These are phyloP conservation scores for Chlamydomonas asymmetrica DNA, from an alignment of 139 green algal genomes.

Conservation along the genomic window DNA sequence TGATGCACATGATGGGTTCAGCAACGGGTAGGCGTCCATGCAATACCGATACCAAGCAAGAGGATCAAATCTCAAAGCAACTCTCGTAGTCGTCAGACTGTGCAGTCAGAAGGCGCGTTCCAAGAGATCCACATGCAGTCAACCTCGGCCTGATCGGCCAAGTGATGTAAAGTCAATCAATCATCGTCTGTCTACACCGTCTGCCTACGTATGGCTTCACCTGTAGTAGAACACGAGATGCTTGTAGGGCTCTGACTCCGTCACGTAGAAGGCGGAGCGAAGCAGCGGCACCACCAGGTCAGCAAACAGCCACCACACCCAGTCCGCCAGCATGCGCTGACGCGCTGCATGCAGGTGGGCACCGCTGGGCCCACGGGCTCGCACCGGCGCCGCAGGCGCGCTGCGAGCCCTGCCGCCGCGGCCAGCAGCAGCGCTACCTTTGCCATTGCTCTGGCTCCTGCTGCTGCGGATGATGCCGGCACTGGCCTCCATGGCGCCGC, in stretches of 20 bases:
- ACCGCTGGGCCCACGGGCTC: no score
- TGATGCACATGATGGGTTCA: no score
- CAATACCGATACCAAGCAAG: no score
- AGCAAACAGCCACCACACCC: constrained; percentile 78
- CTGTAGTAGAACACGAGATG: constrained; percentile 83
- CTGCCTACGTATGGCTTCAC: constrained; percentile 13
- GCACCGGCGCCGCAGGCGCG: neutral
- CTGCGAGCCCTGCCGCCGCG: neutral
- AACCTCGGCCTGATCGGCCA: no score
- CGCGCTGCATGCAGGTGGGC: neutral
- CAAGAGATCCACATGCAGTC: no score
- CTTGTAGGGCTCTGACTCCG: constrained; percentile 81
- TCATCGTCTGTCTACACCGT: neutral
- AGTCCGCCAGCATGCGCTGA: constrained; percentile 51
- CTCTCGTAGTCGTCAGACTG: no score
- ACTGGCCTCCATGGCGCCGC: no score
- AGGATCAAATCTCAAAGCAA: no score
- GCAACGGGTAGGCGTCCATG: no score
- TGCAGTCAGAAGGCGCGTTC: no score
- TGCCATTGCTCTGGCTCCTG: neutral
- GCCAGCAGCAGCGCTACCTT: no score
- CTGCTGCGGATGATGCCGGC: neutral
- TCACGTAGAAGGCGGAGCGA: constrained; percentile 86
- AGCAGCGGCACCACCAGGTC: constrained; percentile 79
- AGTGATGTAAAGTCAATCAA: no score